Evolutionary conservation across 306 rosid genomes (phyloP).

Genomic region (Adenanthera pavonina): DNA sequence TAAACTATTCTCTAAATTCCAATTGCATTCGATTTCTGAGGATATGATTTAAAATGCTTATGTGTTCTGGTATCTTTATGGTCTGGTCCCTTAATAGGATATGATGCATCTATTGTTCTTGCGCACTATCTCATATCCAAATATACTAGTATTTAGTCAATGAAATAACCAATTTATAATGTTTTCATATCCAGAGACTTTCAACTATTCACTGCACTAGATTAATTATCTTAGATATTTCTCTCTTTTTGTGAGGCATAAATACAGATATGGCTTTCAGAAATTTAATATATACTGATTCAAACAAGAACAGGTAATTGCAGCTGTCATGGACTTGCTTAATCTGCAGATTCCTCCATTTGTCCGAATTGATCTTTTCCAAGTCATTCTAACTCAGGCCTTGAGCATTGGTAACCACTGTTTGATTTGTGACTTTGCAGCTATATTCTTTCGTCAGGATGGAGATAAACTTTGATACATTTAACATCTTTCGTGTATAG

Average conservation of each 20-base stretch:
- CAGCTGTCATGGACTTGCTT: conserved; percentile 82
- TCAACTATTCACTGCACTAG: conserved; percentile 10
- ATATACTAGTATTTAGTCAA: background rate
- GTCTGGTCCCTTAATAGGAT: conserved; percentile 2
- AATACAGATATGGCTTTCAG: conserved; percentile 30
- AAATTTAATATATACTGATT: conserved; percentile 32
- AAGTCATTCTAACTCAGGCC: conserved; percentile 74
- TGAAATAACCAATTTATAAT: background rate
- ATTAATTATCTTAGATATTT: conserved; percentile 22
- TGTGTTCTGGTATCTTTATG: conserved; percentile 9
- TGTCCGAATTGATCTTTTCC: conserved; percentile 90
- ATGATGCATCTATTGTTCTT: conserved; percentile 17
- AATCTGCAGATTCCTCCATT: conserved; percentile 84
- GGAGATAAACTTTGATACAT: conserved; percentile 19
- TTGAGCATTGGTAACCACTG: conserved; percentile 73
- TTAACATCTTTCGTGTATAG: background rate
- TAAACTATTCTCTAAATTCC: background rate
- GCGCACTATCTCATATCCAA: background rate
- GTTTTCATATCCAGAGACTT: conserved; percentile 10
- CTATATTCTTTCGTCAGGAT: conserved; percentile 7
- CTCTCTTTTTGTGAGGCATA: conserved; percentile 17
- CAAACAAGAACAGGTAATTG: conserved; percentile 69
- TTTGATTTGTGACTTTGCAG: conserved; percentile 37
- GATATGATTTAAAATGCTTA: conserved; percentile 4
- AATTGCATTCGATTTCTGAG: background rate